A percentile compares a stretch with the other conserved stretches of the same genome.
phyloP scores from a whole-genome alignment of 306 rosid genomes.

The Abrus pulchellus region DNA sequence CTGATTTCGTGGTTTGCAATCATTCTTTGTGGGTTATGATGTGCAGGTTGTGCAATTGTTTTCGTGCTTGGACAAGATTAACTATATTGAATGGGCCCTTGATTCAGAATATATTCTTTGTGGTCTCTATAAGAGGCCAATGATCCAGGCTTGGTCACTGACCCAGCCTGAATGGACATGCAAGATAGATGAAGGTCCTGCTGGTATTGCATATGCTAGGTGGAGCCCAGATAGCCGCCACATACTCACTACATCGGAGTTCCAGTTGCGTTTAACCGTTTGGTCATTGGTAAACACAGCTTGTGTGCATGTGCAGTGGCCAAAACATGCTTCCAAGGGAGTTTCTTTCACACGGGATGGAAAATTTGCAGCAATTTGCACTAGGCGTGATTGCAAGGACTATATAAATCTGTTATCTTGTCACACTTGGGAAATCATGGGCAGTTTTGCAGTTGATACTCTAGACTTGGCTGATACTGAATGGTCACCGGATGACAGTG shows the following conservation, averaged over 20 bases:
- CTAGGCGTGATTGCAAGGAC: constrained; percentile 97
- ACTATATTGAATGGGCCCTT: constrained; percentile 97
- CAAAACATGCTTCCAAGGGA: constrained; percentile 95
- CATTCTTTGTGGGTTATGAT: constrained; percentile 27
- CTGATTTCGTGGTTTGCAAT: constrained; percentile 36
- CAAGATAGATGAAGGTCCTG: constrained; percentile 98
- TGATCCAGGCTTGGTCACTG: constrained; percentile 99
- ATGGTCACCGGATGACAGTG: constrained; percentile 99
- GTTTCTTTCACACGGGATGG: constrained; percentile 94
- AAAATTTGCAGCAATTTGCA: constrained; percentile 93
- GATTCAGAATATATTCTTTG: constrained; percentile 99
- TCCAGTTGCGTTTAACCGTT: constrained; percentile 92
- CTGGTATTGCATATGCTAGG: constrained; percentile 95
- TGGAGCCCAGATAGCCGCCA: constrained; percentile 99
- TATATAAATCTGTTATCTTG: constrained; percentile 86
- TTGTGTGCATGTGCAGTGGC: constrained; percentile 93
- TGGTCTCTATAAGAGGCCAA: constrained; percentile 89
- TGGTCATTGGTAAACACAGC: constrained; percentile 98
- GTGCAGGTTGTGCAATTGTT: constrained; percentile 97
- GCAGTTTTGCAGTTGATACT: constrained; percentile 87
- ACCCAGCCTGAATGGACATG: constrained; percentile 99
- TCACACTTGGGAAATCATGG: constrained; percentile 97
- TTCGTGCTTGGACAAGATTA: constrained; percentile 98
- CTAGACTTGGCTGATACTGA: constrained; percentile 88
- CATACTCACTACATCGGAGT: constrained; percentile 93